Evolutionary conservation across 148 eudicot species (phyloP), one percentile per base, ranked within the genome.

Genomic region (Agrostemma githago): DNA sequence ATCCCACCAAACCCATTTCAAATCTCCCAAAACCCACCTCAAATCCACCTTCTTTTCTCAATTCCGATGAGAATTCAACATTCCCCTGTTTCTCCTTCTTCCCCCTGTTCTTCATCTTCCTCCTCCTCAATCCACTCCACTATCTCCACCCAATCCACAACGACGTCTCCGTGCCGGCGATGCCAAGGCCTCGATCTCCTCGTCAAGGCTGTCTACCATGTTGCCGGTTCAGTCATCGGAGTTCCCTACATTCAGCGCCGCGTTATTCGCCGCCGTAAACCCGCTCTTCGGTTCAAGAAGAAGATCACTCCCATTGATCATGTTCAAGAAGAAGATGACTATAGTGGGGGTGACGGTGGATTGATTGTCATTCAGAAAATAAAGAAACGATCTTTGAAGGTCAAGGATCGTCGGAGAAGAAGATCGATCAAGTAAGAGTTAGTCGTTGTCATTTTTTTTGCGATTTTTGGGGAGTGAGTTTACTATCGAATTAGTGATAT

Each of bases 171-270:
- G 8, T 21, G 54, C 0, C 61, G 75, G 39, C 86, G 90, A 2
- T 90, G 95, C 71, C 71, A 80, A 66, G 95, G 95, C 60, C 87
- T 90, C 38, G 91, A 90, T 85, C 91, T 90, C 4, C 88, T 90
- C 14, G 89, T 88, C 39, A 88, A 88, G 72, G 91, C 95, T 15
- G 85, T 90, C 16, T 83, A 82, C 83, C 85, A 83, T 48, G 78
- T 76, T 0, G 83, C 82, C 3, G 89, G 91, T 2, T 90, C 95
- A 2, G 79, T 79, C 2, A 74, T 86, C 5, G 91, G 85, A 3
- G 87, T 88, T 12, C 95, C 95, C 0, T 90, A 90, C 75, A 88
- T 90, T 14, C 95, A 90, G 67, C 76, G 83, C 68, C 83, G 95
- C 19, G 85, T 90, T 46, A 81, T 87, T 54, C 77, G 84, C 20